Base-by-base conservation (phyloP, 164 flowering plant genomes). In the Stephania japonica region DNA sequence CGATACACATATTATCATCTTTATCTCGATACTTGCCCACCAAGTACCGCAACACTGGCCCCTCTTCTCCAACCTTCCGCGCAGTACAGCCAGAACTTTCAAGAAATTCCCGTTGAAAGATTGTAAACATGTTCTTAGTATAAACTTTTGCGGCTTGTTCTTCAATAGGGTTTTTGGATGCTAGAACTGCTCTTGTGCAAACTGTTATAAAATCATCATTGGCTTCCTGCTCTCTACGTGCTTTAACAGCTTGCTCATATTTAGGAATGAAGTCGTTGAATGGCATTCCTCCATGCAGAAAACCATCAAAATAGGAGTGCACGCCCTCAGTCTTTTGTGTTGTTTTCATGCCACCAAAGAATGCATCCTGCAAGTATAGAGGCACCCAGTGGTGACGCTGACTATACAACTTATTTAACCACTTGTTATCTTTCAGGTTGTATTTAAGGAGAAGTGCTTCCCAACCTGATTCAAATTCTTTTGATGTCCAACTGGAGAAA, bases 341-440 rank as follows among this genome's bases (percentile, higher is more conserved):
- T 68, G 77, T 68, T 65, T 73, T 61, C 81, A 84, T 76, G 32
- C 86, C 83, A 26, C 83, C 86, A 68, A 78, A 76, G 43, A 84
- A 84, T 8, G 77, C 75, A 24, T 78, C 80, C 67, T 70, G 75
- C 18, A 82, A 42, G 68, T 81, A 81, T 44, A 73, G 38, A 42
- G 86, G 82, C 47, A 80, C 82, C 86, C 86, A 81, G 50, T 72
- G 70, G 43, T 74, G 78, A 11, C 84, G 81, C 62, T 80, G 81
- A 53, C 71, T 73, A 75, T 78, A 81, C 14, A 84, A 74, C 32
- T 79, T 75, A 66, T 74, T 78, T 59, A 84, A 74, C 84, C 83
- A 84, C 32, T 73, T 80, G 68, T 81, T 76, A 21, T 79, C 81
- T 70, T 78, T 78, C 68, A 81, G 78, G 72, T 78, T 67, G 73